These are phyloP conservation scores for Tulasnella calospora DNA, from an alignment of 768 basidiomycete genomes.

Conservation along the genomic window DNA sequence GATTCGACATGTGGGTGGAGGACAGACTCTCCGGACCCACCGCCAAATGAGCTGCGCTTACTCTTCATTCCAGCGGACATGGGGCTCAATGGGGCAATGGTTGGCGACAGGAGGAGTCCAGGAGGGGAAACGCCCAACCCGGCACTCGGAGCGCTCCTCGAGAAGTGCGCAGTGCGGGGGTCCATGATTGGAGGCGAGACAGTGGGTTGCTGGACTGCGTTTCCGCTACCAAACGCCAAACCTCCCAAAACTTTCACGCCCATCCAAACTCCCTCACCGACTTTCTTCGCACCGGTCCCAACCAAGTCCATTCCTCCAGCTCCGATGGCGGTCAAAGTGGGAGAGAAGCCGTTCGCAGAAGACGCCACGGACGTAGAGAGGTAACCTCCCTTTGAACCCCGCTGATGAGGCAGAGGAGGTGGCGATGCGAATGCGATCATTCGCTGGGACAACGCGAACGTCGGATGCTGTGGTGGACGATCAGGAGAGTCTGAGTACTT, in stretches of 20 bases:
- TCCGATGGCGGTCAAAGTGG: slow-evolving; percentile 22
- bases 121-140: slow-evolving; percentile 28
- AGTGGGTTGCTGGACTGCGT: background rate
- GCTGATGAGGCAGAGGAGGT: slow-evolving; percentile 31
- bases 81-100: slow-evolving; percentile 3
- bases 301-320: slow-evolving; percentile 20
- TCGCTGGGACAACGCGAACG: slow-evolving; percentile 58
- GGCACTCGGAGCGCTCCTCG: slow-evolving; percentile 57
- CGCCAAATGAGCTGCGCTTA: background rate
- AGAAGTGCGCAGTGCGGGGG: slow-evolving; percentile 44
- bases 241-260: slow-evolving; percentile 62
- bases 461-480: slow-evolving; percentile 40
- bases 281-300: slow-evolving; percentile 27
- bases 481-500: slow-evolving; percentile 25
- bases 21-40: slow-evolving; percentile 16
- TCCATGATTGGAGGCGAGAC: background rate
- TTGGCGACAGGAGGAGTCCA: slow-evolving; percentile 9
- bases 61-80: background rate
- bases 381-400: slow-evolving; percentile 4
- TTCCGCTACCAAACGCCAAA: slow-evolving; percentile 44
- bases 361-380: slow-evolving; percentile 17
- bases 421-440: slow-evolving; percentile 58
- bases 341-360: slow-evolving; percentile 22
- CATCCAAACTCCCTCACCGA: slow-evolving; percentile 56
- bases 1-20: slow-evolving; percentile 22